Conservation (phyloP, 2,329 filamentous ascomycete genomes). For the Cucurbitaria berberidis region DNA sequence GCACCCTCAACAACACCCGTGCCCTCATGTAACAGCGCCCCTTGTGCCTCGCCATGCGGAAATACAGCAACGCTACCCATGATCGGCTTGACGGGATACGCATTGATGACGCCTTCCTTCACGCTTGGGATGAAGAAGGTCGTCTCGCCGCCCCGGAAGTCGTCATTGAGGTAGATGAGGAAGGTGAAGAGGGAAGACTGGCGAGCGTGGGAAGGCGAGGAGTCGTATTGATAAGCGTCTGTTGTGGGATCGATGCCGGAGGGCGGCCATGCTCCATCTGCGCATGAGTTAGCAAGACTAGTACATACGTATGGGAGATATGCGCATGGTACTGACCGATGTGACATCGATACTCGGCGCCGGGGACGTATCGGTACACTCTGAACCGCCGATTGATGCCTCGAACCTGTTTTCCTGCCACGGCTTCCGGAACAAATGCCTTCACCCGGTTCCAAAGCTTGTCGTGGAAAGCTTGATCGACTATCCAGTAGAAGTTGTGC, state of each 20-base stretch:
- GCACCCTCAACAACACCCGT: constrained; percentile 72
- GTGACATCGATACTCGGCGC: constrained; percentile 73
- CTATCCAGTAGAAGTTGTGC: constrained; percentile 77
- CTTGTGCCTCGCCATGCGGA: constrained; percentile 70
- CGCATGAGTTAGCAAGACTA: not conserved
- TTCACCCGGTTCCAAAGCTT: constrained; percentile 67
- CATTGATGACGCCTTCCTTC: constrained; percentile 70
- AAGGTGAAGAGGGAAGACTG: constrained; percentile 75
- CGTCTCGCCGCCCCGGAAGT: constrained; percentile 74
- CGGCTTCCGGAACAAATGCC: constrained; percentile 61
- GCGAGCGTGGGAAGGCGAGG: constrained; percentile 63
- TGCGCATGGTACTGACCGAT: constrained; percentile 53
- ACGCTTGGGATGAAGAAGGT: constrained; percentile 72
- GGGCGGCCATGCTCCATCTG: constrained; percentile 73
- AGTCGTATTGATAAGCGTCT: constrained; percentile 69
- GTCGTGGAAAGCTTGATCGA: constrained; percentile 68
- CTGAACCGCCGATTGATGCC: constrained; percentile 74
- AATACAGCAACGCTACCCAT: constrained; percentile 74
- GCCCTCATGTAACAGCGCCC: constrained; percentile 71
- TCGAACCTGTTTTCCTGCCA: constrained; percentile 64
- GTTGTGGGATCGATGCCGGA: constrained; percentile 64
- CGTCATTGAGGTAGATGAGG: constrained; percentile 72
- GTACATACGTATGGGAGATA: not conserved
- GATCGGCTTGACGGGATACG: constrained; percentile 70
- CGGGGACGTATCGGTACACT: constrained; percentile 74